Conservation (phyloP, 2,329 filamentous ascomycete species). For the Aspergillus carbonarius region DNA sequence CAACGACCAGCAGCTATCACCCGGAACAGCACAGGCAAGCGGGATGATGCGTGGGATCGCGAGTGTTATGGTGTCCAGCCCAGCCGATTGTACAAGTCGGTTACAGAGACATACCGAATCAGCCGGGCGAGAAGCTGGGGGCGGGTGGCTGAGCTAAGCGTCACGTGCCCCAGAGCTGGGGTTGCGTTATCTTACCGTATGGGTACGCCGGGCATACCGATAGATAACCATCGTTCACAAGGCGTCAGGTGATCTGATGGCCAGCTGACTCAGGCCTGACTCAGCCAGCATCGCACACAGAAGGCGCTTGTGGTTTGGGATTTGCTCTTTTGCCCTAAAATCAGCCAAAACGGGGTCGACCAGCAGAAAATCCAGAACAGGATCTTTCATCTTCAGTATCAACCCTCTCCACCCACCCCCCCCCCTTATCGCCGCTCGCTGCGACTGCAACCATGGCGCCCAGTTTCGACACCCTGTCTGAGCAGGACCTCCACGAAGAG, state of each 20-base stretch:
- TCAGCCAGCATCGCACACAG: conserved; percentile 35
- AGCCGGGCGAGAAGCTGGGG: conserved; percentile 12
- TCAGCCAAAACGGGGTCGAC: conserved; percentile 24
- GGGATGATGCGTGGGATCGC: conserved; percentile 12
- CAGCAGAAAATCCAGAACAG: conserved; percentile 33
- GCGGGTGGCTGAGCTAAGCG: neutral
- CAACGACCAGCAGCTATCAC: conserved; percentile 16
- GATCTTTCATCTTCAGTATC: conserved; percentile 23
- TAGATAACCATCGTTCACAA: neutral
- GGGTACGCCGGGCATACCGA: neutral
- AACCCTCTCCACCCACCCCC: conserved; percentile 15
- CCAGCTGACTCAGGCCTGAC: conserved; percentile 22
- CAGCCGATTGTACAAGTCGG: conserved; percentile 11
- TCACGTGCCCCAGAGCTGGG: neutral
- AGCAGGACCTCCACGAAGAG: conserved; percentile 86
- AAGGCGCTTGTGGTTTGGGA: conserved; percentile 29
- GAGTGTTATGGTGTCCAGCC: conserved; percentile 18
- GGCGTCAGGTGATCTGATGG: neutral
- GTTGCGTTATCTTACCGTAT: neutral
- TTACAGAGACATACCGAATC: conserved; percentile 12
- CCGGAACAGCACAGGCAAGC: conserved; percentile 8
- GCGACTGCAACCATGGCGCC: conserved; percentile 72
- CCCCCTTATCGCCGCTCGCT: conserved; percentile 23
- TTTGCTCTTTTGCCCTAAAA: conserved; percentile 37
- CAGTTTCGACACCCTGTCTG: conserved; percentile 87